Evolutionary conservation across 2,329 filamentous ascomycete genomes (phyloP).

Genomic region (Diplodia scrobiculata): DNA sequence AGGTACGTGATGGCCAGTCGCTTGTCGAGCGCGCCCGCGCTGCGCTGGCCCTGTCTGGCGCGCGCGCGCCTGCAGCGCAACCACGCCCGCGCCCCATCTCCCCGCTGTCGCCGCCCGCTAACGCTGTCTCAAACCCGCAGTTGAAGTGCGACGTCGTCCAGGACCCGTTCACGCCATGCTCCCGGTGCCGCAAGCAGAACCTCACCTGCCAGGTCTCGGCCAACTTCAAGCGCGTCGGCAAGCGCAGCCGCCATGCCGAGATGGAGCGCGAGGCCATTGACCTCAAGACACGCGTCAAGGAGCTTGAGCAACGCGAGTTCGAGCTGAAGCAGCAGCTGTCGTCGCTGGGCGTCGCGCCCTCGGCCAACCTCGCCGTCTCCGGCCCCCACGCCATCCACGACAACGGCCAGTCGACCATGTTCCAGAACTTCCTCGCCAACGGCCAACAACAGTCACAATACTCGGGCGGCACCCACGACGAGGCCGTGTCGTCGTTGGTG

Average conservation of each 20-base stretch:
- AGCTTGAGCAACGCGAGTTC: conserved; percentile 62
- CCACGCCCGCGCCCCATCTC: neutral
- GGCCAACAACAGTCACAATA: conserved; percentile 32
- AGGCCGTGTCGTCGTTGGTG: conserved; percentile 28
- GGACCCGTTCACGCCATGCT: conserved; percentile 76
- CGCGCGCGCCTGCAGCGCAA: neutral
- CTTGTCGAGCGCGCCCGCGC: too few relatives aligned
- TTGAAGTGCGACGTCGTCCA: conserved; percentile 82
- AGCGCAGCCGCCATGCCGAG: conserved; percentile 79
- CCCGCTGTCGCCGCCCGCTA: conserved; percentile 29
- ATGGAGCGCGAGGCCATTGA: conserved; percentile 80
- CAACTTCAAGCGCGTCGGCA: conserved; percentile 82
- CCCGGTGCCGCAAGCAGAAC: conserved; percentile 75
- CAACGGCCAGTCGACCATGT: conserved; percentile 27
- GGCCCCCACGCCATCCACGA: conserved; percentile 58
- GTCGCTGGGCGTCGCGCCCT: conserved; percentile 23
- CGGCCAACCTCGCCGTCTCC: conserved; percentile 35
- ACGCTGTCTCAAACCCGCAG: conserved; percentile 48
- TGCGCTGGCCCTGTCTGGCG: neutral
- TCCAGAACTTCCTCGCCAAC: conserved; percentile 21
- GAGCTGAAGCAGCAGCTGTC: conserved; percentile 59
- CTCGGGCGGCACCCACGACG: conserved; percentile 32
- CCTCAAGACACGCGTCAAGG: conserved; percentile 43
- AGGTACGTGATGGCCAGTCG: conserved; percentile 56
- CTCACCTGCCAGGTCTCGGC: conserved; percentile 84